Evolutionary conservation across 179 eudicot genomes (phyloP), one percentile per base, ranked within the genome.

Genomic region (Patellifolia procumbens): DNA sequence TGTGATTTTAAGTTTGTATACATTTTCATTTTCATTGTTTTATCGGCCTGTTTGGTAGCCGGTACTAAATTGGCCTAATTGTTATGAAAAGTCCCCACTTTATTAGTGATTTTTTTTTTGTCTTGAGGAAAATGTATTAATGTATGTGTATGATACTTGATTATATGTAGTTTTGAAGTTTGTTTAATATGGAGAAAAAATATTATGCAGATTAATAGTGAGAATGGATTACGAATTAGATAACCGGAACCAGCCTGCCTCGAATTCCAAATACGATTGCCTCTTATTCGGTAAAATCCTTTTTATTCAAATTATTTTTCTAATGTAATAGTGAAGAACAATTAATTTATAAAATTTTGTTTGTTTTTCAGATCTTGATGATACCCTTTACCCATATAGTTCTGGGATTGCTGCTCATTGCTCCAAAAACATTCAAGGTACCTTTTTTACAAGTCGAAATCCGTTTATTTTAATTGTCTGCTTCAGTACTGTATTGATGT

Each of bases 311-410:
- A 42, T 58, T 4, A 13, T 31, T 55, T 11, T 46, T 26, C 5
- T 61, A 8, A 15, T 72, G 26, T 61, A 4, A 39, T 39, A 37
- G 42, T 6, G 9, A 39, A 39, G 9, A 39, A 39, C 9, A 11
- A 39, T 39, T 10, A 39, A 6, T 39, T 39, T 4, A 39, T 45
- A 5, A 1, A 20, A 4, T 12, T 43, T 29, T 62, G 61, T 10
- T 78, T 34, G 37, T 34, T 55, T 75, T 79, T 75, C 86, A 95
- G 99, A 95, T 89, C 88, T 95, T 80, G 99, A 95, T 89, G 99
- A 95, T 75, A 95, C 99, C 79, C 91, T 95, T 73, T 95, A 95
- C 82, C 91, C 99, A 68, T 46, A 85, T 9, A 87, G 91, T 76
- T 91, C 96, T 63, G 99, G 99, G 11, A 76, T 95, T 68, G 84